Evolutionary conservation across 305 asterid genomes (phyloP).

Genomic region (Fraxinus baroniana): DNA sequence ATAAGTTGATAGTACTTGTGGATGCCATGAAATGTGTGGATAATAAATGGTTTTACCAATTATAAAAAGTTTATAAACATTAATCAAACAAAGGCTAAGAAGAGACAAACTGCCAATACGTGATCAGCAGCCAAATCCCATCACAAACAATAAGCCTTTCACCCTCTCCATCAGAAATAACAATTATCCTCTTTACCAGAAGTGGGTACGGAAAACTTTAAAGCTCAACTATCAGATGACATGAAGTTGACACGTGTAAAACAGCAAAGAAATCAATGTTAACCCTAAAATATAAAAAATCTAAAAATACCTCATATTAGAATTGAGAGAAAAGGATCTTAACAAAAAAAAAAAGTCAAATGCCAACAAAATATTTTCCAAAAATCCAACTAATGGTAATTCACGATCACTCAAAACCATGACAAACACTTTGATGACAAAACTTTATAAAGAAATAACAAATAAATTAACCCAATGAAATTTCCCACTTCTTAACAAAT

Average conservation of each 20-base stretch:
- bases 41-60: background rate
- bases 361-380: background rate
- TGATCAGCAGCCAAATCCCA: background rate
- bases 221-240: background rate
- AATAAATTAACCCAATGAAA: background rate
- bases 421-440: conserved; percentile 6
- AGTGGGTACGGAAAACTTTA: background rate
- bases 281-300: background rate
- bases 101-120: background rate
- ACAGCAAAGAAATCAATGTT: background rate
- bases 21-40: background rate
- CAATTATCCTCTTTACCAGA: background rate
- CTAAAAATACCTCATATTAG: background rate
- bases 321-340: background rate
- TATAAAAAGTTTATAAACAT: background rate
- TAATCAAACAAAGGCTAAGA: background rate
- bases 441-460: background rate
- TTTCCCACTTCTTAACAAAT: background rate
- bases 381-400: conserved; percentile 13
- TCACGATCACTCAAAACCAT: conserved; percentile 7
- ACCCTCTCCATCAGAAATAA: background rate
- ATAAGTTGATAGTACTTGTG: background rate
- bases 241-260: background rate
- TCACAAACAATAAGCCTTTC: background rate
- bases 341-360: background rate